Base-by-base conservation (phyloP, 441 rosid genomes). In the Metrosideros polymorpha region DNA sequence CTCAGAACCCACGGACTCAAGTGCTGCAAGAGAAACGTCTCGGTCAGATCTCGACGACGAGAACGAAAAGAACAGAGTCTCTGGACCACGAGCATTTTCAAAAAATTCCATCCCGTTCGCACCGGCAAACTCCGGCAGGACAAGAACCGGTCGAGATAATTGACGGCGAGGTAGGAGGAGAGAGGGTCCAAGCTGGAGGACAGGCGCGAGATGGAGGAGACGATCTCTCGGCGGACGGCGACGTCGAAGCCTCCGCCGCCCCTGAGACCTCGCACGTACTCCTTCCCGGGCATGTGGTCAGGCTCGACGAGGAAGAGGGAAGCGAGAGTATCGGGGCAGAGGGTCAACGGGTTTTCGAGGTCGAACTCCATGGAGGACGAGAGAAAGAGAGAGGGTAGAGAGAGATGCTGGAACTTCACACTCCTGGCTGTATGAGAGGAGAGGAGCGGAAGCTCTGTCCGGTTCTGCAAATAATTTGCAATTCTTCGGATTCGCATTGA, bases 141-240 rank as follows among this genome's bases (percentile, higher is more conserved):
- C 51, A 96, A 85, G 90, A 93, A 95, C 54, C 98, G 92, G 88
- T 96, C 98, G 59, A 96, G 90, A 90, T 96, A 96, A 86, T 93
- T 95, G 56, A 92, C 92, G 25, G 97, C 95, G 83, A 96, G 95
- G 86, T 95, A 95, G n/a, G 93, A 89, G 84, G 92, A 63, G 85
- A 92, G 88, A 1, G 91, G 93, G 57, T 93, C 94, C 82, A 87
- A 82, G 51, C 85, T 84, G 89, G 87, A 66, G 87, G 89, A 91
- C 32, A 89, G 47, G 94, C 90, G 92, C 43, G 88, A 59, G 89
- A 95, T 91, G 32, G 88, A 89, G 86, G 94, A 90, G 88, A 93
- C 51, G 56, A 92, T 87, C n/a, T 90, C 84, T 82, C 84, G 85
- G 83, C 98, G 90, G 75, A 92, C 76, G 82, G 92, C 88, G 85